A percentile compares a stretch with the other conserved stretches of the same genome.
Conservation (phyloP, 2,329 filamentous ascomycete species). For the Aspergillus sp. region DNA sequence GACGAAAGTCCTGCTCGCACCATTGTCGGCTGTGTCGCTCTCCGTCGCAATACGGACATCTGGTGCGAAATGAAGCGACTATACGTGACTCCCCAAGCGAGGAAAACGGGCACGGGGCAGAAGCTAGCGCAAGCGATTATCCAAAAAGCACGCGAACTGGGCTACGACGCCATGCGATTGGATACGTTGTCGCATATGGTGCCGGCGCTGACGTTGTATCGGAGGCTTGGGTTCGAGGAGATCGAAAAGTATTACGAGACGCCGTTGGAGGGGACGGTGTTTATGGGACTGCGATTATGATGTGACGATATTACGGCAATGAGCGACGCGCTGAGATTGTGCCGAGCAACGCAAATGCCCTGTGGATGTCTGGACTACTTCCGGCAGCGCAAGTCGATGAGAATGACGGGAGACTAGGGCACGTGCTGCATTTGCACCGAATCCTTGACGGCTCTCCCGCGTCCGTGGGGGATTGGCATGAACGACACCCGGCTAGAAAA, state of each 20-base stretch:
- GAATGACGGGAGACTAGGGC: conserved; percentile 30
- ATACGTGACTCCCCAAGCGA: conserved; percentile 42
- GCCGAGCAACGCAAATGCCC: conserved; percentile 18
- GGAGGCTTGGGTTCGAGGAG: conserved; percentile 44
- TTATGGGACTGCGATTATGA: conserved; percentile 31
- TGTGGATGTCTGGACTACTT: conserved; percentile 59
- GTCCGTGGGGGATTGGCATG: conserved; percentile 57
- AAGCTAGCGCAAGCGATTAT: conserved; percentile 41
- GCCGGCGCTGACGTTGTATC: conserved; percentile 44
- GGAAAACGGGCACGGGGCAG: conserved; percentile 44
- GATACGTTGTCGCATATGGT: conserved; percentile 50
- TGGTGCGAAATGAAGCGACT: conserved; percentile 52
- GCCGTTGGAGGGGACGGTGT: conserved; percentile 46
- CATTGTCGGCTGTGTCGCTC: conserved; percentile 43
- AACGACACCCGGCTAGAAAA: conserved; percentile 50
- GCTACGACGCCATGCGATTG: conserved; percentile 47
- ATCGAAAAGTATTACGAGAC: conserved; percentile 49
- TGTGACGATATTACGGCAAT: too few relatives aligned
- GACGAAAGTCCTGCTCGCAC: conserved; percentile 6
- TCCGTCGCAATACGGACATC: conserved; percentile 30
- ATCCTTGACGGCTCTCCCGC: background rate
- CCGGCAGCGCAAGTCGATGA: conserved; percentile 43
- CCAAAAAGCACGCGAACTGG: conserved; percentile 37
- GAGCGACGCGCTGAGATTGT: too few relatives aligned
- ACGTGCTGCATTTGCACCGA: conserved; percentile 24